A percentile compares a stretch with the other conserved stretches of the same genome.
phyloP scores from a whole-genome alignment of 1,139 yeast genomes.

The Pichia sp. region DNA sequence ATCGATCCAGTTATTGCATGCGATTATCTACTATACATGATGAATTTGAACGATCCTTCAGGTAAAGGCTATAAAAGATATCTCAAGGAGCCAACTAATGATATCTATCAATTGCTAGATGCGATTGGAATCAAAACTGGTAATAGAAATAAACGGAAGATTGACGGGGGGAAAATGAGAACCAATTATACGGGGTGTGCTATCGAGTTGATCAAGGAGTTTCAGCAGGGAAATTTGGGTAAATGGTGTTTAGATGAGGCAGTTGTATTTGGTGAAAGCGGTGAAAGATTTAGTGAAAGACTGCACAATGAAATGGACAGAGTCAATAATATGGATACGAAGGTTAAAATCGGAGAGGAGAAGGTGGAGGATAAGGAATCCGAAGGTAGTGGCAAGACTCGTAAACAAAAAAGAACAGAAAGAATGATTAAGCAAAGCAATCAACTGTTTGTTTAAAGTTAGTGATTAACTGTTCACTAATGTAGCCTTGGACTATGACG shows the following conservation, averaged over 20 bases:
- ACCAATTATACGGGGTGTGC: slow-evolving; percentile 40
- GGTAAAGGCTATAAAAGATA: slow-evolving; percentile 40
- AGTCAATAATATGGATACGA: slow-evolving; percentile 22
- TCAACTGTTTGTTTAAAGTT: slow-evolving; percentile 3
- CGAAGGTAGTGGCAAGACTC: background rate
- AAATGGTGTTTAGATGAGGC: slow-evolving; percentile 29
- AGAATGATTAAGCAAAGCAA: slow-evolving; percentile 4
- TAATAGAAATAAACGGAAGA: slow-evolving; percentile 22
- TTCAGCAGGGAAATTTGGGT: slow-evolving; percentile 52
- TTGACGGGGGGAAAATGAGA: slow-evolving; percentile 29
- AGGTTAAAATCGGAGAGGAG: slow-evolving; percentile 3
- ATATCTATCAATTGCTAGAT: slow-evolving; percentile 51
- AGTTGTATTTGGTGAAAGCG: slow-evolving; percentile 15
- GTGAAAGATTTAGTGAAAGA: slow-evolving; percentile 15
- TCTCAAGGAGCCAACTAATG: slow-evolving; percentile 63
- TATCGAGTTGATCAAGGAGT: slow-evolving; percentile 55
- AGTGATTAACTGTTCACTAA: too few species aligned
- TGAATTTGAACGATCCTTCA: slow-evolving; percentile 55
- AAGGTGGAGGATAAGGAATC: background rate
- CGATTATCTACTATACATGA: slow-evolving; percentile 67
- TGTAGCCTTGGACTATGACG: too few species aligned
- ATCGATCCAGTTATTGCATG: slow-evolving; percentile 84
- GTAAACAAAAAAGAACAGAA: background rate
- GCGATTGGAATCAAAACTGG: slow-evolving; percentile 41
- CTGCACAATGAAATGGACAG: slow-evolving; percentile 20